Percentiles rank a stretch among this genome's conserved stretches.
phyloP scores from a whole-genome alignment of 2,329 filamentous ascomycete species.

The Coniochaeta pulveracea region DNA sequence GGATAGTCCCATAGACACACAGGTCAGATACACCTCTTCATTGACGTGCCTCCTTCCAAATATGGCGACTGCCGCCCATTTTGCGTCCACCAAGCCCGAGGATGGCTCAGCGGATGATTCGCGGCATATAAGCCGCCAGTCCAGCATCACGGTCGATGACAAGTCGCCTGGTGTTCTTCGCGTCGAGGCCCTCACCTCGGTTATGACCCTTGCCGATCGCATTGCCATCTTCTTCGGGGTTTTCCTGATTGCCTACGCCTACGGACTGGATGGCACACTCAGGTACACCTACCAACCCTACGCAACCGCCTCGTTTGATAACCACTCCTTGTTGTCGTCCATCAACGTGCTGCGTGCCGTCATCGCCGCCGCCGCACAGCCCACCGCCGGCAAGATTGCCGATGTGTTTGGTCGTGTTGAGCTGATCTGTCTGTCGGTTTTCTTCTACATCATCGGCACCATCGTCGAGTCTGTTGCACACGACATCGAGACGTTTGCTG shows the following conservation, averaged over 20 bases:
- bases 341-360: conserved; percentile 46
- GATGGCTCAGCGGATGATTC: neutral
- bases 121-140: conserved; percentile 1
- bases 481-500: conserved; percentile 39
- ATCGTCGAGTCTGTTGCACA: conserved; percentile 41
- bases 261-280: conserved; percentile 47
- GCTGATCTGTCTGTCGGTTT: conserved; percentile 41
- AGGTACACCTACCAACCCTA: conserved; percentile 43
- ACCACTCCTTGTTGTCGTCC: conserved; percentile 45
- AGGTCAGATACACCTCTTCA: neutral
- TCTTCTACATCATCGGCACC: conserved; percentile 49
- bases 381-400: conserved; percentile 46
- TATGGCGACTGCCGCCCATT: conserved; percentile 1
- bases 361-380: conserved; percentile 47
- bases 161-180: conserved; percentile 44
- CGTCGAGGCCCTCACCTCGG: conserved; percentile 42
- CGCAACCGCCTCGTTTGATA: conserved; percentile 36
- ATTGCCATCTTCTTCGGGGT: conserved; percentile 47
- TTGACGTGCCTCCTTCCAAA: neutral
- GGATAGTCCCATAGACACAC: no score
- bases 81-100: conserved; percentile 1
- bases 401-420: conserved; percentile 55
- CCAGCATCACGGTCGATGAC: conserved; percentile 5
- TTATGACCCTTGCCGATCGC: conserved; percentile 40
- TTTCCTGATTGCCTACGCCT: conserved; percentile 53